phyloP scores from a whole-genome alignment of 768 basidiomycete species.

The Trichaptum fuscoviolaceum region DNA sequence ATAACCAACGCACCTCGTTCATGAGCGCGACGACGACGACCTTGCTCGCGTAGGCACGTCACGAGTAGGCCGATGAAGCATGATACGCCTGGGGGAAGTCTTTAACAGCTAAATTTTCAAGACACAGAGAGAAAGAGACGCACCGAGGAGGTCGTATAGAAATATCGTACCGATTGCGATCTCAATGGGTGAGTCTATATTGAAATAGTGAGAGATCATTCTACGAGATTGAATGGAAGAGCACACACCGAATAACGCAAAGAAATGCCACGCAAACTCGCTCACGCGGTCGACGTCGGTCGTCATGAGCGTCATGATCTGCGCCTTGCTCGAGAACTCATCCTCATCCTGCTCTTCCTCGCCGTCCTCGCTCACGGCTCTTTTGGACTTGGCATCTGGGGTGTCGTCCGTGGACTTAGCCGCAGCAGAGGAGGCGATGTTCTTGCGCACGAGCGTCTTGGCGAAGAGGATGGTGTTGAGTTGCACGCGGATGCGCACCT shows the following conservation, averaged over 20 bases:
- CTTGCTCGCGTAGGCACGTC: slow-evolving; percentile 70
- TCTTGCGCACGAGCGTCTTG: slow-evolving; percentile 84
- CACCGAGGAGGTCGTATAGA: slow-evolving; percentile 73
- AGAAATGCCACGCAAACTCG: slow-evolving; percentile 78
- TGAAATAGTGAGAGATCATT: slow-evolving; percentile 1
- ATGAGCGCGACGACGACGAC: slow-evolving; percentile 72
- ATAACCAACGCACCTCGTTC: slow-evolving; percentile 75
- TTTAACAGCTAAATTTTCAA: background rate
- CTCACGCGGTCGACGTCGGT: slow-evolving; percentile 89
- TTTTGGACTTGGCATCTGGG: slow-evolving; percentile 18
- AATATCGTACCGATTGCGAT: slow-evolving; percentile 69
- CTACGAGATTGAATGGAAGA: too few relatives aligned
- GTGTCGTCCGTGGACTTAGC: slow-evolving; percentile 15
- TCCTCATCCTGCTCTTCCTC: slow-evolving; percentile 49
- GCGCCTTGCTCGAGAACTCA: slow-evolving; percentile 51
- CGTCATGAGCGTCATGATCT: slow-evolving; percentile 96
- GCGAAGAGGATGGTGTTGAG: slow-evolving; percentile 81
- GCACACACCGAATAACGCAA: slow-evolving; percentile 60
- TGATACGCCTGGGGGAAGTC: slow-evolving; percentile 51
- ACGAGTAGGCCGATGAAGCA: slow-evolving; percentile 75
- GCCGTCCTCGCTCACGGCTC: slow-evolving; percentile 28
- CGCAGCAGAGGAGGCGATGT: slow-evolving; percentile 62
- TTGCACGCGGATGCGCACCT: slow-evolving; percentile 67
- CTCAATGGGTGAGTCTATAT: slow-evolving; percentile 72
- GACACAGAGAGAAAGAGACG: slow-evolving; percentile 12